A percentile compares a stretch with the other conserved stretches of the same genome.
Evolutionary conservation across 257 asterid genomes (phyloP).

Genomic region (Henckelia pumila): DNA sequence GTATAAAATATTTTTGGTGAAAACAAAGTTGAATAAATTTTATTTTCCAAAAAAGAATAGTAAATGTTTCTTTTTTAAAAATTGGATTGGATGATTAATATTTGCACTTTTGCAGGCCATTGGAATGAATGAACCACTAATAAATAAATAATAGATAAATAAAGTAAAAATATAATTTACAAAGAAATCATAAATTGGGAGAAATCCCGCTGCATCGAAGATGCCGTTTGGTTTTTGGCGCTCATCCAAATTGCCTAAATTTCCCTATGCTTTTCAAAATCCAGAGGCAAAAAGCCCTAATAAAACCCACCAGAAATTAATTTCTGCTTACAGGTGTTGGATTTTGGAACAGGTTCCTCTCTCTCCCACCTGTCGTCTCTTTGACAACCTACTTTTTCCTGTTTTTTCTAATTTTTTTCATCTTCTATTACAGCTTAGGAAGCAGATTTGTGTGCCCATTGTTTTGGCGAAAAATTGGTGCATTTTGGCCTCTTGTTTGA

Average conservation of each 20-base stretch:
- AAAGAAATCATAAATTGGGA: background rate
- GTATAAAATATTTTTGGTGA: too few species aligned
- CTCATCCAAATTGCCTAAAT: background rate
- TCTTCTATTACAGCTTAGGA: background rate
- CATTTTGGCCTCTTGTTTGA: background rate
- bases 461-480: background rate
- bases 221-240: background rate
- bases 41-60: too few species aligned
- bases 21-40: too few species aligned
- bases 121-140: too few species aligned
- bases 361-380: background rate
- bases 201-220: background rate
- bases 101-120: too few species aligned
- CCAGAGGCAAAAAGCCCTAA: background rate
- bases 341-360: background rate
- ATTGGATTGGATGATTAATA: too few species aligned
- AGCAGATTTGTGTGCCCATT: background rate
- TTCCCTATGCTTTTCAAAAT: too few species aligned
- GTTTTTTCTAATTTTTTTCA: background rate
- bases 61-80: too few species aligned
- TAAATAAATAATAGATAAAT: too few species aligned
- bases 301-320: background rate
- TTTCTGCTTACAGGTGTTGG: too few species aligned
- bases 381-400: background rate
- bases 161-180: conserved; percentile 3